These are phyloP conservation scores for Lophiostoma macrostomum DNA, from an alignment of 495 filamentous ascomycete genomes.

Conservation along the genomic window DNA sequence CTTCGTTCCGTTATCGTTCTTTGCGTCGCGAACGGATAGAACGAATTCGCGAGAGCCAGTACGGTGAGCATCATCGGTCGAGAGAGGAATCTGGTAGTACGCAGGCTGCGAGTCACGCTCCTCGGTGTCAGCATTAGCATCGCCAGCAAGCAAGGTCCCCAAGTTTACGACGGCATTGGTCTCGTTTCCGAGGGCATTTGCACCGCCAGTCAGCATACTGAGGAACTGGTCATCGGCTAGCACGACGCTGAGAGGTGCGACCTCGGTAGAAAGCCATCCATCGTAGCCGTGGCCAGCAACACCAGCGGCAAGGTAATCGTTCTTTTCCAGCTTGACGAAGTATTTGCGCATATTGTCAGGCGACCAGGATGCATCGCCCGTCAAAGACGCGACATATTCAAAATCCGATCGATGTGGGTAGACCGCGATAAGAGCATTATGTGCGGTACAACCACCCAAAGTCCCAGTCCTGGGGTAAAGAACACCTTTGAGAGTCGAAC, in stretches of 20 bases:
- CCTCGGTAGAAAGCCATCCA: constrained; percentile 9
- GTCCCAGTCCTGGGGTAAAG: constrained; percentile 49
- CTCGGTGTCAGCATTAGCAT: constrained; percentile 6
- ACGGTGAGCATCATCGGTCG: constrained; percentile 5
- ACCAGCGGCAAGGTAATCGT: constrained; percentile 2
- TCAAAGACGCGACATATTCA: constrained; percentile 46
- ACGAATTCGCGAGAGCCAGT: constrained; percentile 16
- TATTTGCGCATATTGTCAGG: constrained; percentile 45
- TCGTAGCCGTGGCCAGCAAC: constrained; percentile 15
- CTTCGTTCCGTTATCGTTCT: constrained; percentile 8
- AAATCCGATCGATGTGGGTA: constrained; percentile 46
- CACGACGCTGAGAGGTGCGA: constrained; percentile 9
- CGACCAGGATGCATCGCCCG: constrained; percentile 49
- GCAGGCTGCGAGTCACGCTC: not conserved
- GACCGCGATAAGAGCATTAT: constrained; percentile 48
- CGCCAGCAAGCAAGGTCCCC: not conserved
- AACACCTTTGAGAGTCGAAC: constrained; percentile 44
- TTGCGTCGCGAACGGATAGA: constrained; percentile 6
- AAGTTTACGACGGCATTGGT: constrained; percentile 2
- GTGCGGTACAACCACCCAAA: constrained; percentile 51
- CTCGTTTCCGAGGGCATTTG: constrained; percentile 4
- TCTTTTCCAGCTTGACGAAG: constrained; percentile 35
- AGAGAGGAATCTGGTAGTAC: constrained; percentile 11
- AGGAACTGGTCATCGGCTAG: not conserved
- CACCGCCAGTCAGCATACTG: constrained; percentile 6